Evolutionary conservation across 495 filamentous ascomycete species (phyloP).

Genomic region (Xylaria bambusicola): DNA sequence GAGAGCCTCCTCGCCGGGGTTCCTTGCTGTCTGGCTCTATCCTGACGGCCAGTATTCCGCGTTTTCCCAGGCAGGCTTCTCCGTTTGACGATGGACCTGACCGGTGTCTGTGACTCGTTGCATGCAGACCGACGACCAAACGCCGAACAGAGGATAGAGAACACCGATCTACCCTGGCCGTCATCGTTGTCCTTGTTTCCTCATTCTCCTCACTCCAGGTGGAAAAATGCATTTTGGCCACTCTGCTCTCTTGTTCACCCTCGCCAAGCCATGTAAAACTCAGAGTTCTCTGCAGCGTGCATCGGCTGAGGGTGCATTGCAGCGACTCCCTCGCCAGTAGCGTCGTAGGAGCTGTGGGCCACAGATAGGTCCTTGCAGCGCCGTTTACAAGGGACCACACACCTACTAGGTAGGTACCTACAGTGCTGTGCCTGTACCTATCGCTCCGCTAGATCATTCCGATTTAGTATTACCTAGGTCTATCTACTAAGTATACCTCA

Average conservation of each 20-base stretch:
- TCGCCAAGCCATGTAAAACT: constrained; percentile 14
- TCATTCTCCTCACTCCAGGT: background rate
- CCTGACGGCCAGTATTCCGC: no score
- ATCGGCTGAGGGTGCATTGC: constrained; percentile 18
- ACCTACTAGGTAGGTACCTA: background rate
- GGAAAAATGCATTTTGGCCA: background rate
- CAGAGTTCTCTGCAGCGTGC: constrained; percentile 12
- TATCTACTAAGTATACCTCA: no score
- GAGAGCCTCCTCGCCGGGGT: no score
- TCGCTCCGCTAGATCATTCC: no score
- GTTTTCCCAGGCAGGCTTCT: no score
- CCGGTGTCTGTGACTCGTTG: no score
- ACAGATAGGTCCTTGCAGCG: constrained; percentile 16
- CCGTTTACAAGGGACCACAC: background rate
- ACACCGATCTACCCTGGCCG: no score
- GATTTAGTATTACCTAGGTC: no score
- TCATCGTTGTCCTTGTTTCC: background rate
- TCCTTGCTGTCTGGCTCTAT: no score
- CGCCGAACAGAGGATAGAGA: no score
- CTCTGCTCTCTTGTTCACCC: background rate
- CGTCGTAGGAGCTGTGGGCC: background rate
- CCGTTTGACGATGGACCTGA: no score
- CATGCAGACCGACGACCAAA: background rate
- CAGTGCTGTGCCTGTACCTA: no score
- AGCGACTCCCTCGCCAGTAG: constrained; percentile 11